Evolutionary conservation across 2,329 filamentous ascomycete genomes (phyloP).

Genomic region (Xylariaceae sp.): DNA sequence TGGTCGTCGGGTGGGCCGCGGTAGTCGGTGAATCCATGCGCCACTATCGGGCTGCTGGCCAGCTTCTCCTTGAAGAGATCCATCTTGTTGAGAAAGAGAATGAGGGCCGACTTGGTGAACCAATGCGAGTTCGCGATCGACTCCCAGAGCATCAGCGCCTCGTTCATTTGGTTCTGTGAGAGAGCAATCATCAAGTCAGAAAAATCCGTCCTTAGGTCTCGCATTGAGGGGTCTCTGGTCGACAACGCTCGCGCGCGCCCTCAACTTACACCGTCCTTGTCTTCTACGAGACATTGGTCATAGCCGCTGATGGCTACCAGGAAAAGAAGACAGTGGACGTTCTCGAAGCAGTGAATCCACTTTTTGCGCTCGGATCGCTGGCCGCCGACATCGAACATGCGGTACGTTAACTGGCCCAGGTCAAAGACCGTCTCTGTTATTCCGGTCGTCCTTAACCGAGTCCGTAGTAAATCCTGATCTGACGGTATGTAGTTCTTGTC

Average conservation of each 20-base stretch:
- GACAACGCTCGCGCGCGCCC: too few species aligned
- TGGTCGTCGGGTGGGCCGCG: slow-evolving; percentile 64
- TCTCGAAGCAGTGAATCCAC: slow-evolving; percentile 96
- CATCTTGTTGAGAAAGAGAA: slow-evolving; percentile 84
- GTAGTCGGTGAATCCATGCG: slow-evolving; percentile 74
- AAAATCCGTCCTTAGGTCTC: too few species aligned
- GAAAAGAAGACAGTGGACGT: slow-evolving; percentile 87
- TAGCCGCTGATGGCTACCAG: slow-evolving; percentile 94
- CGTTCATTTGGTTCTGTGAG: slow-evolving; percentile 89
- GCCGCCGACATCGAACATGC: slow-evolving; percentile 94
- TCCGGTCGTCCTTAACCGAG: slow-evolving; percentile 83
- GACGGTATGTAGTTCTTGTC: slow-evolving; percentile 75
- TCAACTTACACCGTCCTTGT: slow-evolving; percentile 81
- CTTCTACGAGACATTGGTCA: slow-evolving; percentile 92
- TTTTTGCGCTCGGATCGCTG: slow-evolving; percentile 93
- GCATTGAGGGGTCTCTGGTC: too few species aligned
- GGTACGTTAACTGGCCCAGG: slow-evolving; percentile 84
- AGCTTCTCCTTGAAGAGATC: slow-evolving; percentile 79
- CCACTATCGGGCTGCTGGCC: slow-evolving; percentile 61
- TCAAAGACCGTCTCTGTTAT: slow-evolving; percentile 96
- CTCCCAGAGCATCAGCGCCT: slow-evolving; percentile 81
- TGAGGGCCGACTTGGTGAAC: slow-evolving; percentile 77
- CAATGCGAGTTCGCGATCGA: slow-evolving; percentile 81
- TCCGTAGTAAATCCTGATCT: slow-evolving; percentile 91
- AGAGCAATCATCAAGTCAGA: too few species aligned